Evolutionary conservation across 352 stramenopile species (phyloP).

Genomic region (Pythium scleroteichum): DNA sequence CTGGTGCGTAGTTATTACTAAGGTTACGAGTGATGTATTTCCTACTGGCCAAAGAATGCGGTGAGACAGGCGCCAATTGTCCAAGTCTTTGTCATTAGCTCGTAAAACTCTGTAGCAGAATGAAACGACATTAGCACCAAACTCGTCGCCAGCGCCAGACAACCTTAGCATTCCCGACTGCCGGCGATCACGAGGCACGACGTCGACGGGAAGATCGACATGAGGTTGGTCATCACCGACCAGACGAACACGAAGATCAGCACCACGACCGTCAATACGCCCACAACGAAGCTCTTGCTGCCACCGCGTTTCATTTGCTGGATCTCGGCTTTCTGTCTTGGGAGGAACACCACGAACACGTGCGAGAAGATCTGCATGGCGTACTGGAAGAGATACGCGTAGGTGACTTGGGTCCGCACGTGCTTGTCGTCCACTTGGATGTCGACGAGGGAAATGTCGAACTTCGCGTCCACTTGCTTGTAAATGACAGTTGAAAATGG

Average conservation of each 20-base stretch:
- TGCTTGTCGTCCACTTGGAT: conserved; percentile 23
- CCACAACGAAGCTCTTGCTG: conserved; percentile 16
- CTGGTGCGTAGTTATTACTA: too few relatives aligned
- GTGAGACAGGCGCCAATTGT: too few relatives aligned
- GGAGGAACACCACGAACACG: conserved; percentile 30
- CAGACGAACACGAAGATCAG: conserved; percentile 25
- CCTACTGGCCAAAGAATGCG: too few relatives aligned
- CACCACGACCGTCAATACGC: conserved; percentile 22
- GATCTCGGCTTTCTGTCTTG: conserved; percentile 31
- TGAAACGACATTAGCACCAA: too few relatives aligned
- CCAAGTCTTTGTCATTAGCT: too few relatives aligned
- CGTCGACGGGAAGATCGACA: conserved; percentile 32
- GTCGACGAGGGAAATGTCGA: conserved; percentile 21
- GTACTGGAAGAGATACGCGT: conserved; percentile 34
- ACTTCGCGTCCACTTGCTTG: conserved; percentile 31
- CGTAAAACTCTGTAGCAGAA: too few relatives aligned
- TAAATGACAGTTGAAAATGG: conserved; percentile 34
- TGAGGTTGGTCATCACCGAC: conserved; percentile 37
- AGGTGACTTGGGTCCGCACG: conserved; percentile 30
- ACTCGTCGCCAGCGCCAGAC: too few relatives aligned
- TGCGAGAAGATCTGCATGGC: conserved; percentile 30
- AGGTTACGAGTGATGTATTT: too few relatives aligned
- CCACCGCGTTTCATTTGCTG: conserved; percentile 32
- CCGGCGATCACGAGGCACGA: conserved; percentile 34
- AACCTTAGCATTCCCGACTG: conserved; percentile 31